phyloP scores from a whole-genome alignment of 163 green algal genomes.

The Scenedesmus sp. region DNA sequence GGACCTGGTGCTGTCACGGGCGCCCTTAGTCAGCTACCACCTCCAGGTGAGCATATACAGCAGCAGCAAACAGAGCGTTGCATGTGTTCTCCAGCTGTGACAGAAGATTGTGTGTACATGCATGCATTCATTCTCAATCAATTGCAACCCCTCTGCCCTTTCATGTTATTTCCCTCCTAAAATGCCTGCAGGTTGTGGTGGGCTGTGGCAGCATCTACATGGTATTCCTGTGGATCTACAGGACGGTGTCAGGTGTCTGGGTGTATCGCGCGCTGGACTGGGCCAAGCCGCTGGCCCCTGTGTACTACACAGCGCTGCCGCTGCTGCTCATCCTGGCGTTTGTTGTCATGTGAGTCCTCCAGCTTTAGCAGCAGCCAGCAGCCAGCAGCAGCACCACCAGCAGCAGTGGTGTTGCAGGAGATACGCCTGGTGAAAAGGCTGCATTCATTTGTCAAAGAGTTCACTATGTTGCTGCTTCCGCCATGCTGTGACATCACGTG shows the following conservation, averaged over 20 bases:
- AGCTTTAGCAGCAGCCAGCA: background rate
- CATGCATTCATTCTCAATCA: background rate
- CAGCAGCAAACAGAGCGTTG: no score
- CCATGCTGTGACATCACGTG: no score
- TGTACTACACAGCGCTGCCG: slow-evolving; percentile 31
- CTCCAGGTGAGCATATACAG: no score
- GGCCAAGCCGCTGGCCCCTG: background rate
- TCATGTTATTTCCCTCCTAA: background rate
- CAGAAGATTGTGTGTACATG: background rate
- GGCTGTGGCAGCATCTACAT: slow-evolving; percentile 25
- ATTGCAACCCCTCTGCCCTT: background rate
- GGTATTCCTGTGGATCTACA: slow-evolving; percentile 44
- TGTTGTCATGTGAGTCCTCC: slow-evolving; percentile 26
- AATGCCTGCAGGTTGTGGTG: slow-evolving; percentile 19
- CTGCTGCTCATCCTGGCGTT: slow-evolving; percentile 33
- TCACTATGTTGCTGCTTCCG: background rate
- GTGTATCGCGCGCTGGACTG: slow-evolving; percentile 42
- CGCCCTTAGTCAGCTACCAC: slow-evolving; percentile 56
- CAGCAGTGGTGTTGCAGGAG: background rate
- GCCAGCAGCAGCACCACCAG: background rate
- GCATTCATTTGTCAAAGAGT: background rate
- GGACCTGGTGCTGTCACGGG: slow-evolving; percentile 41
- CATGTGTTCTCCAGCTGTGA: no score
- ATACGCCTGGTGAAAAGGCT: background rate
- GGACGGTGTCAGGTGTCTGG: background rate